Evolutionary conservation across 2,329 filamentous ascomycete species (phyloP).

Genomic region (Xylaria sp.): DNA sequence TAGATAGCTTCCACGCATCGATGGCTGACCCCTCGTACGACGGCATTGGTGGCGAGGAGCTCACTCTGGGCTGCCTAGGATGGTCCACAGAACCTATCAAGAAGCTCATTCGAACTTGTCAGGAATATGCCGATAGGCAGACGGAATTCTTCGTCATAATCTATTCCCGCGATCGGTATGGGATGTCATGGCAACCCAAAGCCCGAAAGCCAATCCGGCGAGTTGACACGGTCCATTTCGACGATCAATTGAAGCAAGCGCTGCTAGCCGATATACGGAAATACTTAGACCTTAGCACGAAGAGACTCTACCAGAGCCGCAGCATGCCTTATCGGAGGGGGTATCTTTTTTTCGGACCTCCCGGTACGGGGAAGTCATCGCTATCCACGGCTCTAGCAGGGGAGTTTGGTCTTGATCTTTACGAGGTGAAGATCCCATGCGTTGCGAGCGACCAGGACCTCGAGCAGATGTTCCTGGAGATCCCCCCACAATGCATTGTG

Average conservation of each 20-base stretch:
- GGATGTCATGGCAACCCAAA: conserved; percentile 61
- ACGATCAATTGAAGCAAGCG: conserved; percentile 57
- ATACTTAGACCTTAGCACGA: conserved; percentile 59
- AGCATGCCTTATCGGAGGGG: conserved; percentile 72
- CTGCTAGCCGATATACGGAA: conserved; percentile 63
- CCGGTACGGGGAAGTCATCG: conserved; percentile 54
- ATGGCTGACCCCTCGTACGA: conserved; percentile 58
- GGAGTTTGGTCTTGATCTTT: conserved; percentile 63
- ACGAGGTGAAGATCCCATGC: conserved; percentile 60
- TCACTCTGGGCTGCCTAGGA: conserved; percentile 62
- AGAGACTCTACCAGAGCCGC: conserved; percentile 70
- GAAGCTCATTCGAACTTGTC: conserved; percentile 57
- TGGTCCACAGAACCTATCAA: conserved; percentile 63
- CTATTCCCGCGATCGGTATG: conserved; percentile 58
- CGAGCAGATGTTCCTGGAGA: conserved; percentile 60
- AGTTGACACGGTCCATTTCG: conserved; percentile 64
- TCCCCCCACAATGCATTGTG: conserved; percentile 65
- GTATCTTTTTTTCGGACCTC: conserved; percentile 50
- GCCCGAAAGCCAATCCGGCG: conserved; percentile 61
- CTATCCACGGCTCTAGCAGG: conserved; percentile 63
- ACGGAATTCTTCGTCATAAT: conserved; percentile 63
- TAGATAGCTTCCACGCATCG: conserved; percentile 52
- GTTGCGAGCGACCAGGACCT: conserved; percentile 60
- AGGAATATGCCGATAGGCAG: conserved; percentile 60
- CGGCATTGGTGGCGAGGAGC: conserved; percentile 59